Evolutionary conservation across 306 rosid genomes (phyloP).

Genomic region (Coriaria nepalensis): DNA sequence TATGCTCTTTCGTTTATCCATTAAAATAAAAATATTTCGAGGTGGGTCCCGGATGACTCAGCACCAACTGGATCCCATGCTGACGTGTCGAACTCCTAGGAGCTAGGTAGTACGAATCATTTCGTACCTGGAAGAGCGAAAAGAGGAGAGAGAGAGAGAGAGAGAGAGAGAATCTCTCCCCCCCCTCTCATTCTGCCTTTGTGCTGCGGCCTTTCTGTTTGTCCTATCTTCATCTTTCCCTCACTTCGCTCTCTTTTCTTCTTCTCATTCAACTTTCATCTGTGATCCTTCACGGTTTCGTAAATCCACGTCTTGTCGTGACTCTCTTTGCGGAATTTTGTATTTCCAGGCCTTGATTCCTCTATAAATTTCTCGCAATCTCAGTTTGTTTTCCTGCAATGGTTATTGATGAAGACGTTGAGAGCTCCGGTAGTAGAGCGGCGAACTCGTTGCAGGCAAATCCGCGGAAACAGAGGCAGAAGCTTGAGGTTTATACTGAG

Average conservation of each 20-base stretch:
- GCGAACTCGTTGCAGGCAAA: slow-evolving; percentile 37
- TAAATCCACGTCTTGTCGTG: background rate
- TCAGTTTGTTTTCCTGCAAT: slow-evolving; percentile 18
- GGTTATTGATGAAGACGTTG: slow-evolving; percentile 75
- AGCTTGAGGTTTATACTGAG: slow-evolving; percentile 71
- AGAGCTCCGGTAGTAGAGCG: slow-evolving; percentile 85
- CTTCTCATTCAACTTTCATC: slow-evolving; percentile 24
- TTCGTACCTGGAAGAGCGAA: too few relatives aligned
- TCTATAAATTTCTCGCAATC: background rate
- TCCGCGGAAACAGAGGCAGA: slow-evolving; percentile 55
- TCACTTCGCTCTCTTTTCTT: slow-evolving; percentile 4
- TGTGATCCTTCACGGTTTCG: slow-evolving; percentile 16
- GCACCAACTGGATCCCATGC: background rate
- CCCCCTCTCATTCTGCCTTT: background rate
- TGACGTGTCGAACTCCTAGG: background rate
- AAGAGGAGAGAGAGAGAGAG: too few relatives aligned
- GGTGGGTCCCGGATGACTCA: slow-evolving; percentile 6
- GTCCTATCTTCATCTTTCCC: background rate
- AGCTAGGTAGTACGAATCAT: background rate
- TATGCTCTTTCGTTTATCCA: too few relatives aligned
- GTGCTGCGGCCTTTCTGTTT: background rate
- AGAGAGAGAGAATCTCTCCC: too few relatives aligned
- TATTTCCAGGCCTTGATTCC: slow-evolving; percentile 8
- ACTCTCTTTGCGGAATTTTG: background rate
- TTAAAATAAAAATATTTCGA: too few relatives aligned